Evolutionary conservation across 352 stramenopile genomes (phyloP), one percentile per base, ranked within the genome.

Genomic region (Pythium folliculosum): DNA sequence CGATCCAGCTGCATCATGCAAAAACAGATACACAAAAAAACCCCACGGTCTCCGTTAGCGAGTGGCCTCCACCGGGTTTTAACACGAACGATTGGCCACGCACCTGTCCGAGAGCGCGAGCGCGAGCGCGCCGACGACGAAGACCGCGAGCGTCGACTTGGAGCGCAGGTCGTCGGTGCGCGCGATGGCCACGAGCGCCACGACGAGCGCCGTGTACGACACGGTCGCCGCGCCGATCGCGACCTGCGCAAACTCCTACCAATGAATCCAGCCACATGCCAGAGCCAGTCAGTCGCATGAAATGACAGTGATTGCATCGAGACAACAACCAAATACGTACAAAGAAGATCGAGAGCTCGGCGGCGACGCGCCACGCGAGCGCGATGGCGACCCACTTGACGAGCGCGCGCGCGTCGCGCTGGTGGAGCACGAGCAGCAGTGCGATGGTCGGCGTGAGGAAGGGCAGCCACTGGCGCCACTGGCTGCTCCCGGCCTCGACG

Each of bases 341-440:
- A 53, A 91, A 67, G 51, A 93, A 67, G 16, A 69, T 60, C 13
- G 92, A 73, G 40, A 91, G 60, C 64, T 95, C 87, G 9, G 78
- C 82, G 23, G 87, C 82, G 53, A 77, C 71, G 56, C 87, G 84
- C 87, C 87, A 95, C 10, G 81, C 72, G n/a, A 95, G 73, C 44
- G 81, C 80, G 69, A 91, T 91, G 10, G 87, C 87, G 47, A 94
- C 77, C 87, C 87, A 95, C 74, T 90, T 94, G 22, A 78, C 82
- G 22, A 81, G 89, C 54, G 72, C 47, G n/a, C 85, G 86, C 27
- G 74, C 74, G 71, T 94, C 83, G 32, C 82, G 81, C 68, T 91
- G 86, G 72, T 91, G 72, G 66, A 94, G 88, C 56, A 91, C 88
- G 17, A 90, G 70, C 52, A 93, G 72, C 57, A 93, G 63, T 45